phyloP scores from a whole-genome alignment of 148 eudicot genomes.

The Rhododendron griersonianum region DNA sequence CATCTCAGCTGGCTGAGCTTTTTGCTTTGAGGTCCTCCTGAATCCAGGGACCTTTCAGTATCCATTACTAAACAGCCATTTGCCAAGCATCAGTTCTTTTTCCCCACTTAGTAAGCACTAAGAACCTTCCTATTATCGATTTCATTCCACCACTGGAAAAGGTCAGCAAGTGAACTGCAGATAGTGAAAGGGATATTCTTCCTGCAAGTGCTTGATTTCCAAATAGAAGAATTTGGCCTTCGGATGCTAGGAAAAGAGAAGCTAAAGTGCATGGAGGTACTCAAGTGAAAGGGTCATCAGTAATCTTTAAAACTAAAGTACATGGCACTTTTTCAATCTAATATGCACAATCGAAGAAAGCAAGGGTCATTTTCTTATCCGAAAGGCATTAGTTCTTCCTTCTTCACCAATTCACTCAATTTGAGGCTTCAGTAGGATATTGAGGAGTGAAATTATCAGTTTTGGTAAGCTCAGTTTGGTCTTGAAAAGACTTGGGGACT shows the following conservation, averaged over 20 bases:
- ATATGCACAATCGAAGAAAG: too few species aligned
- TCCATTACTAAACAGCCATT: slow-evolving; percentile 15
- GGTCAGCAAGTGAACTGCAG: not conserved
- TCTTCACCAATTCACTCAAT: too few species aligned
- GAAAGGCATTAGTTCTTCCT: too few species aligned
- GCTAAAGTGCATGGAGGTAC: too few species aligned
- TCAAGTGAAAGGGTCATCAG: too few species aligned
- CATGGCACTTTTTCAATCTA: too few species aligned
- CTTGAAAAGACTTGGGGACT: not conserved
- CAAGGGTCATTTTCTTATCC: too few species aligned
- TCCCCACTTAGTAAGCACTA: slow-evolving; percentile 12
- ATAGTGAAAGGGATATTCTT: not conserved
- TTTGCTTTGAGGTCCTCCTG: slow-evolving; percentile 6
- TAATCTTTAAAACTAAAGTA: too few species aligned
- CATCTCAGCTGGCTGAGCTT: slow-evolving; percentile 3
- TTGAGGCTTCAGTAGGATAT: too few species aligned
- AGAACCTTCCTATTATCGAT: not conserved
- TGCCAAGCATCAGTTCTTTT: slow-evolving; percentile 10
- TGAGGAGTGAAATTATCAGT: not conserved
- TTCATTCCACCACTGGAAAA: slow-evolving; percentile 4
- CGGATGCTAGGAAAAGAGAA: not conserved
- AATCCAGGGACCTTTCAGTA: slow-evolving; percentile 10
- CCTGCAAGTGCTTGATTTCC: slow-evolving; percentile 2
- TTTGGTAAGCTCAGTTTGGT: not conserved
- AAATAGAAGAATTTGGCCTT: not conserved